A percentile compares a stretch with the other conserved stretches of the same genome.
phyloP scores from a whole-genome alignment of 768 basidiomycete genomes.

The Lactifluus echinatus region DNA sequence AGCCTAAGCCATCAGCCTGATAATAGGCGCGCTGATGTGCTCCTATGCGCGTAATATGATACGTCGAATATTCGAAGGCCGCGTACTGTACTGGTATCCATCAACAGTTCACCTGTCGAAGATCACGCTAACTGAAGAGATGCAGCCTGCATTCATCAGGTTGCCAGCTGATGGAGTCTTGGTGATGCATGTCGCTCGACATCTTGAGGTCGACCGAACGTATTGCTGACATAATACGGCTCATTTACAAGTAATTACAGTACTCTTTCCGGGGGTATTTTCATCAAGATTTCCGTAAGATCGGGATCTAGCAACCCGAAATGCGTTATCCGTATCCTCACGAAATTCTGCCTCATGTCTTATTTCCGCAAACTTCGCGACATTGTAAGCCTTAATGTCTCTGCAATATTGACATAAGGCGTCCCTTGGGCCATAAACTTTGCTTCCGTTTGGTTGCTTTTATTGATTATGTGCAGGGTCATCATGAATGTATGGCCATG shows the following conservation, averaged over 20 bases:
- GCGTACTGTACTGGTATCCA: background rate
- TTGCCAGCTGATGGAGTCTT: background rate
- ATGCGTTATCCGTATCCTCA: background rate
- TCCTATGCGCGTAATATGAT: background rate
- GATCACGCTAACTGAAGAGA: background rate
- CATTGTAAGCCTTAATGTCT: background rate
- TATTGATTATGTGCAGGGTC: too few relatives aligned
- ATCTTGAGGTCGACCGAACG: background rate
- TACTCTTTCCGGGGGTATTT: conserved; percentile 6
- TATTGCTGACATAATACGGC: conserved; percentile 9
- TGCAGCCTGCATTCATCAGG: background rate
- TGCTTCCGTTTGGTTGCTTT: too few relatives aligned
- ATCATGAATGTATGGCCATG: too few relatives aligned
- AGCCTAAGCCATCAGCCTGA: background rate
- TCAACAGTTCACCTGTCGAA: background rate
- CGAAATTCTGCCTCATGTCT: conserved; percentile 10
- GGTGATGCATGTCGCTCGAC: too few relatives aligned
- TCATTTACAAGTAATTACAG: too few relatives aligned
- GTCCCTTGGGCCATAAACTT: too few relatives aligned
- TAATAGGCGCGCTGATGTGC: background rate
- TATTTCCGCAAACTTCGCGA: background rate
- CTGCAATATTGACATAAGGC: too few relatives aligned
- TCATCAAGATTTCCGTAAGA: conserved; percentile 2
- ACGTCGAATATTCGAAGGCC: background rate
- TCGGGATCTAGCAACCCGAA: background rate